Conservation (phyloP, 176 grass and related monocot species). For the Raddia guianensis region DNA sequence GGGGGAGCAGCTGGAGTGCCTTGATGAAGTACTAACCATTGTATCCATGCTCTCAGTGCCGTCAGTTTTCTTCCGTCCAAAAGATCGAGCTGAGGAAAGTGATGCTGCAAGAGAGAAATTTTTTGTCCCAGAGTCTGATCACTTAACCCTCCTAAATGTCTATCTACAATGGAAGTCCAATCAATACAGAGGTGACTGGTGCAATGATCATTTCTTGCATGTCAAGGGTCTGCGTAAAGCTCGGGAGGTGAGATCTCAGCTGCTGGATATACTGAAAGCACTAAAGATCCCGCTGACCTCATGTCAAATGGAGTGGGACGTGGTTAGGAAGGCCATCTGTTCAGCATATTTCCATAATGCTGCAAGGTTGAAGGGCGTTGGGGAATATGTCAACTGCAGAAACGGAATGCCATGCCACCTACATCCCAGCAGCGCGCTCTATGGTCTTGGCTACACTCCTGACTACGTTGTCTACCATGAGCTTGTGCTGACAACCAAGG, state of each 20-base stretch:
- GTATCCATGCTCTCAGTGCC: constrained; percentile 99
- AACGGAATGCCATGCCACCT: constrained; percentile 97
- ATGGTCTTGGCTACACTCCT: constrained; percentile 84
- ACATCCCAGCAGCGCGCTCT: constrained; percentile 91
- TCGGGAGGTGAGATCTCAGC: constrained; percentile 88
- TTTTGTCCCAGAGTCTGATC: constrained; percentile 97
- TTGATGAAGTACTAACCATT: constrained; percentile 93
- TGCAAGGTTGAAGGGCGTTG: constrained; percentile 85
- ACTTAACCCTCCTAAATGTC: constrained; percentile 88
- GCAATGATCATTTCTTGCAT: constrained; percentile 95
- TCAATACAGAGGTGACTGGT: constrained; percentile 95
- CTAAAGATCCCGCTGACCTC: constrained; percentile 86
- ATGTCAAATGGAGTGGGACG: constrained; percentile 88
- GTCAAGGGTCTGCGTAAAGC: constrained; percentile 95
- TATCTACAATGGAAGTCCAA: constrained; percentile 97
- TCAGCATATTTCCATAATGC: constrained; percentile 96
- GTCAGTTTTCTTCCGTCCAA: constrained; percentile 97
- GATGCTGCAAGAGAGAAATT: constrained; percentile 98
- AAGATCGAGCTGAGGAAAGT: constrained; percentile 92
- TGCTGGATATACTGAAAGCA: constrained; percentile 89
- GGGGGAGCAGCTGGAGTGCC: constrained; percentile 79
- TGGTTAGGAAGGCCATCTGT: constrained; percentile 91
- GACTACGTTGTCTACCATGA: constrained; percentile 94
- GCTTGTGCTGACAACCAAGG: constrained; percentile 90
- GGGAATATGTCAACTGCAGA: constrained; percentile 92